phyloP scores from a whole-genome alignment of 495 filamentous ascomycete genomes.

The Aspergillus cavernicola region DNA sequence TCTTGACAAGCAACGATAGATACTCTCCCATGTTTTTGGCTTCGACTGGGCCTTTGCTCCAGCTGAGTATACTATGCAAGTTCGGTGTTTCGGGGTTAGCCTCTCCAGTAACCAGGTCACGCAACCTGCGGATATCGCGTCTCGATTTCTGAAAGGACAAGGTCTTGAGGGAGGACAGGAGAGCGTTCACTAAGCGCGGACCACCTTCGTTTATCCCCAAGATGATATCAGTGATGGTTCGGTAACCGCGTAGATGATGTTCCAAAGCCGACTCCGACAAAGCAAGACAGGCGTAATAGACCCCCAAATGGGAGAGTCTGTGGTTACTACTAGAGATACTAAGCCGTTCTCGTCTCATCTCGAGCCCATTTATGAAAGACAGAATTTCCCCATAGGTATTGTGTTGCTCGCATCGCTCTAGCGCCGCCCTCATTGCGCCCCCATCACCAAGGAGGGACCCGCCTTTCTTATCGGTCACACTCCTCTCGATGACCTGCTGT shows the following conservation, averaged over 20 bases:
- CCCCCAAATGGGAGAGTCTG: slow-evolving; percentile 15
- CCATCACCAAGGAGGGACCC: too few relatives aligned
- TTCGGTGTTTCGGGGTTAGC: neutral
- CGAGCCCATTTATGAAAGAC: slow-evolving; percentile 24
- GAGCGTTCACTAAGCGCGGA: slow-evolving; percentile 18
- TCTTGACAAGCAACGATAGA: slow-evolving; percentile 23
- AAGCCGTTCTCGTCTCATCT: slow-evolving; percentile 22
- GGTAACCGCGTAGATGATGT: slow-evolving; percentile 21
- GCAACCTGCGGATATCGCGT: slow-evolving; percentile 23
- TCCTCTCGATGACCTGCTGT: slow-evolving; percentile 21
- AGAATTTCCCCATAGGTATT: slow-evolving; percentile 28
- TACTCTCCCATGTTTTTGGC: slow-evolving; percentile 9
- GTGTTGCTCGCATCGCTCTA: slow-evolving; percentile 17
- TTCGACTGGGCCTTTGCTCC: slow-evolving; percentile 2
- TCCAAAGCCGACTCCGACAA: slow-evolving; percentile 26
- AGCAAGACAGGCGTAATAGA: slow-evolving; percentile 30
- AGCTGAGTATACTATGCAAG: slow-evolving; percentile 24
- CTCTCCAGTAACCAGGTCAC: slow-evolving; percentile 27
- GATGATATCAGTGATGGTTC: neutral
- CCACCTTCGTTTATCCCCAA: slow-evolving; percentile 9
- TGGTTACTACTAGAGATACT: neutral
- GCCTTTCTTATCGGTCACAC: slow-evolving; percentile 12
- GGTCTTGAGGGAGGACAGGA: slow-evolving; percentile 19
- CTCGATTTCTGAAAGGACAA: slow-evolving; percentile 21
- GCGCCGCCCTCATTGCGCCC: too few relatives aligned